These are phyloP conservation scores for Aeschynomene evenia DNA, from an alignment of 306 rosid species.

Conservation along the genomic window DNA sequence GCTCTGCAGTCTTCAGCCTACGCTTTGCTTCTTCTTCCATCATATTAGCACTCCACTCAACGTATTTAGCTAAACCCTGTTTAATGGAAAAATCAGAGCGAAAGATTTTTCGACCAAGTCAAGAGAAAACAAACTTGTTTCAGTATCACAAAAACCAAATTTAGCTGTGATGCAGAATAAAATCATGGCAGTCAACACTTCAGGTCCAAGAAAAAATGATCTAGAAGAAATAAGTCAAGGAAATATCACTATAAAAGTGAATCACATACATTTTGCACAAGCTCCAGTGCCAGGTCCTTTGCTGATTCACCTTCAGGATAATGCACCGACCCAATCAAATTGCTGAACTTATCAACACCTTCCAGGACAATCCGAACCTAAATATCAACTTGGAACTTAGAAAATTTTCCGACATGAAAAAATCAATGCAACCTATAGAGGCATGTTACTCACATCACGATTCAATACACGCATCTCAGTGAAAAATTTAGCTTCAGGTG, in stretches of 20 bases:
- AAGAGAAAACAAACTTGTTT: slow-evolving; percentile 9
- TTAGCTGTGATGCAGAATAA: slow-evolving; percentile 1
- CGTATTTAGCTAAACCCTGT: slow-evolving; percentile 85
- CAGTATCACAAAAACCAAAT: slow-evolving; percentile 29
- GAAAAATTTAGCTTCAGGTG: slow-evolving; percentile 80
- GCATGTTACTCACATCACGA: slow-evolving; percentile 63
- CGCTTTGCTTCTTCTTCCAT: slow-evolving; percentile 96
- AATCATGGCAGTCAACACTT: slow-evolving; percentile 10
- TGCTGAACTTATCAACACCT: slow-evolving; percentile 94
- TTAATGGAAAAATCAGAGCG: slow-evolving; percentile 4
- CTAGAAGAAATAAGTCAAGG: slow-evolving; percentile 4
- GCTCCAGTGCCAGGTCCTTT: slow-evolving; percentile 91
- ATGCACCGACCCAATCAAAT: slow-evolving; percentile 92
- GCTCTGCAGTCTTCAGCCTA: slow-evolving; percentile 82
- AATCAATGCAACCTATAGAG: slow-evolving; percentile 4
- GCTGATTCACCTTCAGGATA: slow-evolving; percentile 95
- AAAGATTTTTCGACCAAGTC: background rate
- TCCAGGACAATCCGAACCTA: slow-evolving; percentile 93
- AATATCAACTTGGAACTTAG: slow-evolving; percentile 41
- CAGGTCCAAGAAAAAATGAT: background rate
- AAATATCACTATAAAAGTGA: slow-evolving; percentile 12
- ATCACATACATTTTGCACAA: slow-evolving; percentile 74
- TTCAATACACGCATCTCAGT: slow-evolving; percentile 92
- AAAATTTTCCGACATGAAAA: slow-evolving; percentile 20
- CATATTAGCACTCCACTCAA: slow-evolving; percentile 99